Conservation (phyloP, 2,329 filamentous ascomycete species). For the Fusarium metavorans region DNA sequence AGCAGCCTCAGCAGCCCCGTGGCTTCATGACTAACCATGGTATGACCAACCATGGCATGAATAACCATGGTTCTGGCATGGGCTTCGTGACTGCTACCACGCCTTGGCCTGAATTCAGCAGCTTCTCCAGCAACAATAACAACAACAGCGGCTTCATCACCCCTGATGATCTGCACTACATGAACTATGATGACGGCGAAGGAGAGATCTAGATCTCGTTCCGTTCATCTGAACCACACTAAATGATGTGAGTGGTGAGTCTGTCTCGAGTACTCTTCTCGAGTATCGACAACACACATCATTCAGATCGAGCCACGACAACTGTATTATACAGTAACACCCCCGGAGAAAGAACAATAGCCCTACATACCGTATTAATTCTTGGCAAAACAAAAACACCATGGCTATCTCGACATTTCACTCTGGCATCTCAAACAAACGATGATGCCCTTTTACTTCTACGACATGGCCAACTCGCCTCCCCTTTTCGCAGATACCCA, state of each 20-base stretch:
- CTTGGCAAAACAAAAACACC: conserved; percentile 7
- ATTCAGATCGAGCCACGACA: not conserved
- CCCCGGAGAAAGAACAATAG: not conserved
- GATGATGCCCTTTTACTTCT: conserved; percentile 4
- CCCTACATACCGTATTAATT: not conserved
- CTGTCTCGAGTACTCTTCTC: not conserved
- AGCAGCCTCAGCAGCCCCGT: not conserved
- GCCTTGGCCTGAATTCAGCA: not conserved
- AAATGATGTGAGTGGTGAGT: not conserved
- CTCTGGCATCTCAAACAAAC: conserved; percentile 7
- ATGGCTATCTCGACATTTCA: conserved; percentile 11
- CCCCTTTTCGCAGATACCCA: conserved; percentile 26
- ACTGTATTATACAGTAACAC: conserved; percentile 20
- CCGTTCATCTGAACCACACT: not conserved
- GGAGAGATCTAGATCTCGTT: conserved; percentile 50
- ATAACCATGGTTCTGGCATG: not conserved
- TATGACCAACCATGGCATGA: not conserved
- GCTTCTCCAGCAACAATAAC: not conserved
- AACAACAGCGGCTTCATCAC: not conserved
- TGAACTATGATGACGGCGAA: conserved; percentile 40
- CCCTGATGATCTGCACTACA: conserved; percentile 21
- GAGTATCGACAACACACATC: not conserved
- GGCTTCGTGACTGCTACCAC: conserved; percentile 5
- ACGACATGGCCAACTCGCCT: not conserved
- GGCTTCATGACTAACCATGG: not conserved